Evolutionary conservation across 371 early-diverging fungal genomes (phyloP).

Genomic region (Scutellospora calospora): DNA sequence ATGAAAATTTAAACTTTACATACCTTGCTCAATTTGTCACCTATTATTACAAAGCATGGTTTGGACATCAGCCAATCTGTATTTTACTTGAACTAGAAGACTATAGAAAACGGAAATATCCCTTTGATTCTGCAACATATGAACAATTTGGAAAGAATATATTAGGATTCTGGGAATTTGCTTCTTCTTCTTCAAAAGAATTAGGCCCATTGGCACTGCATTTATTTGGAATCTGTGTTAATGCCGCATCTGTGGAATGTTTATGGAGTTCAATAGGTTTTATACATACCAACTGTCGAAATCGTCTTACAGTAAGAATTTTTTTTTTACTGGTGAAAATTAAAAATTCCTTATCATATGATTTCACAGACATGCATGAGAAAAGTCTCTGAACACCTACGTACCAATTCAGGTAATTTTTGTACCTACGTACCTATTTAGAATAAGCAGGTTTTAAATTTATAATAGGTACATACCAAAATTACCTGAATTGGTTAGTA

Average conservation of each 20-base stretch:
- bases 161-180: constrained; percentile 13
- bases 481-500: no score
- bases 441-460: no score
- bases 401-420: no score
- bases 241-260: constrained; percentile 11
- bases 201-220: background rate
- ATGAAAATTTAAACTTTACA: constrained; percentile 19
- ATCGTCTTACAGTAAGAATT: background rate
- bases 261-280: constrained; percentile 24
- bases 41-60: constrained; percentile 32
- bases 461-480: no score
- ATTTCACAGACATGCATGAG: no score
- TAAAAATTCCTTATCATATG: no score
- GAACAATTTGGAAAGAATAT: constrained; percentile 28
- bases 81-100: constrained; percentile 29
- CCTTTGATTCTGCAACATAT: constrained; percentile 33
- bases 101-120: background rate
- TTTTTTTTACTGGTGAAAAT: background rate
- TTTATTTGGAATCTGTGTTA: constrained; percentile 28
- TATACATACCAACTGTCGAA: background rate
- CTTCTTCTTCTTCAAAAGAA: background rate
- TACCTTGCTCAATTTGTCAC: constrained; percentile 15
- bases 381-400: no score
- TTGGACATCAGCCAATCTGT: background rate
- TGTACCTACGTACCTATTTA: no score